These are phyloP conservation scores for Apodospora peruviana DNA, from an alignment of 495 filamentous ascomycete species.

Conservation along the genomic window DNA sequence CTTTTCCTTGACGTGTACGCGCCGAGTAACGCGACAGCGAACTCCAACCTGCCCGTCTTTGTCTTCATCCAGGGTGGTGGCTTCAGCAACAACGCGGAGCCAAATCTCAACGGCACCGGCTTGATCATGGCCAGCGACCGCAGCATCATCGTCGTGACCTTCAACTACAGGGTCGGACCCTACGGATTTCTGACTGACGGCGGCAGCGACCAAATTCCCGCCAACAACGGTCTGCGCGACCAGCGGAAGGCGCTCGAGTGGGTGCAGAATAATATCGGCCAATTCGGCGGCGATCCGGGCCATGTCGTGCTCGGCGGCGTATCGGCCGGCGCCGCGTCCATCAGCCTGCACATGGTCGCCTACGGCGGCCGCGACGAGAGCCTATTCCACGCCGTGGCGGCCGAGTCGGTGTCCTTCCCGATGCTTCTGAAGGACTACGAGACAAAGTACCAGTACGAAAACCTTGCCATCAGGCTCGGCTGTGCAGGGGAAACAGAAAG, in stretches of 20 bases:
- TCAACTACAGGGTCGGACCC: conserved; percentile 70
- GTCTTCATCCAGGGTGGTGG: too few species aligned
- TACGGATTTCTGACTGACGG: conserved; percentile 67
- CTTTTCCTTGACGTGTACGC: conserved; percentile 71
- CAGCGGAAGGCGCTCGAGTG: conserved; percentile 62
- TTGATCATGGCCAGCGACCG: conserved; percentile 53
- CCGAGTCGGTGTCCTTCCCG: conserved; percentile 41
- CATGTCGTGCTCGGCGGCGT: conserved; percentile 67
- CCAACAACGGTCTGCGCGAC: conserved; percentile 70
- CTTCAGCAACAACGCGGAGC: conserved; percentile 56
- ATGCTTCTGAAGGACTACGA: conserved; percentile 34
- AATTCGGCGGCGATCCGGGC: conserved; percentile 69
- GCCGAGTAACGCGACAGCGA: conserved; percentile 25
- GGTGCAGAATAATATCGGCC: conserved; percentile 59
- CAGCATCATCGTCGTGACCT: conserved; percentile 63
- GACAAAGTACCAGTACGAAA: conserved; percentile 42
- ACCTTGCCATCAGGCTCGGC: conserved; percentile 21
- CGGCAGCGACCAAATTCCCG: conserved; percentile 42
- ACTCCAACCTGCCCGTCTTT: not conserved
- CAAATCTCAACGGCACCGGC: conserved; percentile 59
- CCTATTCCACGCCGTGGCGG: conserved; percentile 35
- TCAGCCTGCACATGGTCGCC: conserved; percentile 61
- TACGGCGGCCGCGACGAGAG: conserved; percentile 37
- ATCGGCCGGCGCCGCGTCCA: conserved; percentile 64
- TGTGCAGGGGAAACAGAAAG: conserved; percentile 10